Percentiles rank a stretch among this genome's conserved stretches.
Conservation (phyloP, 805 yeast genomes). For the Vanderwaltozyma yarrowii region DNA sequence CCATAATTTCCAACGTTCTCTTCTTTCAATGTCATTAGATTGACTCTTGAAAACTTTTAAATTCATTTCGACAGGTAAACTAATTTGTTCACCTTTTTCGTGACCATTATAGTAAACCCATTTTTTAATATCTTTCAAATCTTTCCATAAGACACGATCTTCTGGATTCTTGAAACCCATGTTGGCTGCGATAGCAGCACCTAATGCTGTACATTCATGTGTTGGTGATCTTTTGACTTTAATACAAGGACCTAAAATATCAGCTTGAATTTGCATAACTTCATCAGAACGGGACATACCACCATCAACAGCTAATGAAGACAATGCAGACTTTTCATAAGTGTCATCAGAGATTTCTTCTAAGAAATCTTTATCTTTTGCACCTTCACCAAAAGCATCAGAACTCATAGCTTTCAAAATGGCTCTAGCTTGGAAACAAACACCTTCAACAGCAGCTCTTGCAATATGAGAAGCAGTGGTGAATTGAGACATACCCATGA, state of each 20-base stretch:
- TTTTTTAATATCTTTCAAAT: constrained; percentile 69
- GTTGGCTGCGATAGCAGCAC: constrained; percentile 96
- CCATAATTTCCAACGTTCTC: constrained; percentile 72
- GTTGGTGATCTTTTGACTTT: constrained; percentile 71
- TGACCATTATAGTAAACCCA: constrained; percentile 89
- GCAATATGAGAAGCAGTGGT: constrained; percentile 89
- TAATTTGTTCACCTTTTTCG: constrained; percentile 10
- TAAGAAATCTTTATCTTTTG: constrained; percentile 34
- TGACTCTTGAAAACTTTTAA: constrained; percentile 31
- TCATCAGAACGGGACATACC: constrained; percentile 90
- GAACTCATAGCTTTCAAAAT: constrained; percentile 82
- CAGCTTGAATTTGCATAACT: constrained; percentile 90
- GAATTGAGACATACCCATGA: constrained; percentile 86
- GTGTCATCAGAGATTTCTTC: constrained; percentile 35
- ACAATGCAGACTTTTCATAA: constrained; percentile 40
- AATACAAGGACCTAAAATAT: constrained; percentile 79
- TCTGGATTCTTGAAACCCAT: constrained; percentile 40
- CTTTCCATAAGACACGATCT: constrained; percentile 60
- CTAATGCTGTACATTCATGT: constrained; percentile 88
- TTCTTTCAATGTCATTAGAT: constrained; percentile 44
- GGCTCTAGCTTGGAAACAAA: constrained; percentile 87
- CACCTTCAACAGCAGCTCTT: constrained; percentile 91
- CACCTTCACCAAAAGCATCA: constrained; percentile 59
- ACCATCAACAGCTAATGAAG: constrained; percentile 74
- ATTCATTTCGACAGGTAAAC: constrained; percentile 11